Conservation (phyloP, 345 rosid species). For the Eucalyptus regnans region DNA sequence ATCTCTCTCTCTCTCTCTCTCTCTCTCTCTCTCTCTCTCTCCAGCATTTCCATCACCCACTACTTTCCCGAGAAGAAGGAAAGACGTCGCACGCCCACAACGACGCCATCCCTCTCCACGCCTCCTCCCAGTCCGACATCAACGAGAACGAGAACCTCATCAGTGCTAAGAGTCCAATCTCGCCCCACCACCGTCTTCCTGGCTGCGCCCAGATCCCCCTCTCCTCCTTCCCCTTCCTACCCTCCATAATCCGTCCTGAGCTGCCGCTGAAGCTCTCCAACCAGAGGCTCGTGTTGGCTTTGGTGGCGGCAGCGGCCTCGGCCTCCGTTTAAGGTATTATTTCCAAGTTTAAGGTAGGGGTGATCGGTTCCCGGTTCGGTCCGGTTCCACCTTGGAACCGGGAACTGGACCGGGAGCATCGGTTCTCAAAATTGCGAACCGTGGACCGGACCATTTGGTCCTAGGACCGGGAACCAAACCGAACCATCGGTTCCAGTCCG, state of each 20-base stretch:
- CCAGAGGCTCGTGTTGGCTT: slow-evolving; percentile 2
- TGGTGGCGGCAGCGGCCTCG: slow-evolving; percentile 13
- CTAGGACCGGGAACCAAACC: too few species aligned
- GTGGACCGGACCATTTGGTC: too few species aligned
- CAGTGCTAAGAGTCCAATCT: slow-evolving; percentile 20
- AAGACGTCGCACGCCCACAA: slow-evolving; percentile 55
- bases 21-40: too few species aligned
- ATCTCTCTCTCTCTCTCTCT: background rate
- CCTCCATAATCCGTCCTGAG: slow-evolving; percentile 48
- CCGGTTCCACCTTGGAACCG: too few species aligned
- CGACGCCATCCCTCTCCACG: slow-evolving; percentile 71
- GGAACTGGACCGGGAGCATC: too few species aligned
- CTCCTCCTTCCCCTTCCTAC: slow-evolving; percentile 56
- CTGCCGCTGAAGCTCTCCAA: background rate
- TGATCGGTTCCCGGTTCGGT: too few species aligned
- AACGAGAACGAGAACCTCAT: slow-evolving; percentile 98
- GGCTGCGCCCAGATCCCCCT: slow-evolving; percentile 63
- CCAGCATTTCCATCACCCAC: background rate
- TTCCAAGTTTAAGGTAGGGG: background rate
- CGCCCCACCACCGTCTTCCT: slow-evolving; percentile 51
- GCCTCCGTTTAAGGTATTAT: too few species aligned
- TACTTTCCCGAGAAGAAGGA: background rate
- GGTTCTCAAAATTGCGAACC: too few species aligned
- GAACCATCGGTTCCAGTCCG: too few species aligned
- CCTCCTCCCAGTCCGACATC: slow-evolving; percentile 93